Conservation (phyloP, 2,329 filamentous ascomycete species). For the Chaetothyriales sp. region DNA sequence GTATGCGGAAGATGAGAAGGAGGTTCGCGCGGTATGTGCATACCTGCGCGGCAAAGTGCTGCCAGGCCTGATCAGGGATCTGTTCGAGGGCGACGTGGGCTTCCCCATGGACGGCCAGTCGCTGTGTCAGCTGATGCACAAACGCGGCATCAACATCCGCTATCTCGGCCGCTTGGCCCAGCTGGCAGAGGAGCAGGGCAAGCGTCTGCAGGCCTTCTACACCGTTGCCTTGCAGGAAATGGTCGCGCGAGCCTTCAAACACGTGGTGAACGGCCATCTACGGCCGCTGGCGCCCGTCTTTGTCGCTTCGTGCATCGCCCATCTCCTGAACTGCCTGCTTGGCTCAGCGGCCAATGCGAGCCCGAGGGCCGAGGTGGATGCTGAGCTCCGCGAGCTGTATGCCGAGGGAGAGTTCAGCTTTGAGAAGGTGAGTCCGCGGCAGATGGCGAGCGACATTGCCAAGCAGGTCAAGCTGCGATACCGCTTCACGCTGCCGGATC, state of each 20-base stretch:
- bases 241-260: conserved; percentile 91
- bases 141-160: conserved; percentile 90
- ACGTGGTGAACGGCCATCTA: conserved; percentile 67
- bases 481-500: conserved; percentile 55
- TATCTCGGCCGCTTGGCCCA: conserved; percentile 79
- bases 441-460: conserved; percentile 55
- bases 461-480: conserved; percentile 61
- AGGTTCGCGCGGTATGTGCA: conserved; percentile 70
- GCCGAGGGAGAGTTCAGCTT: conserved; percentile 71
- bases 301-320: conserved; percentile 63
- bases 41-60: conserved; percentile 66
- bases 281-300: conserved; percentile 67
- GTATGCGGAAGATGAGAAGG: conserved; percentile 69
- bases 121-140: conserved; percentile 75
- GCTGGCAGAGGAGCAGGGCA: conserved; percentile 52
- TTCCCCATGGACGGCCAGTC: conserved; percentile 99
- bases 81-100: conserved; percentile 83
- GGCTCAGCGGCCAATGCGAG: conserved; percentile 63
- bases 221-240: conserved; percentile 79
- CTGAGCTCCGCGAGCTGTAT: conserved; percentile 61
- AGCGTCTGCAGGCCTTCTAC: conserved; percentile 62
- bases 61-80: conserved; percentile 71
- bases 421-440: conserved; percentile 61
- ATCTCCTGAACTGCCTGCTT: conserved; percentile 86
- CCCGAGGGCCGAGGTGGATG: conserved; percentile 65